phyloP scores from a whole-genome alignment of 306 rosid species.

The Aeschynomene evenia region DNA sequence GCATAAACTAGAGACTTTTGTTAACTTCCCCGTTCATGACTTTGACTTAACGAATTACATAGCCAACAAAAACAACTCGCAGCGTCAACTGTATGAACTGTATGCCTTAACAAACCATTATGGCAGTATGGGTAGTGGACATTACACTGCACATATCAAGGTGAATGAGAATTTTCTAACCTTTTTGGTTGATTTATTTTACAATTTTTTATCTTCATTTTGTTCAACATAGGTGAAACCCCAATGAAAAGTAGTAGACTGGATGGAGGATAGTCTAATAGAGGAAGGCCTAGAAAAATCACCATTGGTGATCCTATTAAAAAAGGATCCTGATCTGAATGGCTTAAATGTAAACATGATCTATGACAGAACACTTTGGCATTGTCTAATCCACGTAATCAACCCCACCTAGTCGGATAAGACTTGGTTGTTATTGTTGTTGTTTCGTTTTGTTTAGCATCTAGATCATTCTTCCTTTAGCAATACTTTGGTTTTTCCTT shows the following conservation, averaged over 20 bases:
- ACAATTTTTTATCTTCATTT: too few species aligned
- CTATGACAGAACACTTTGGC: too few species aligned
- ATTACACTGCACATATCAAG: conserved; percentile 96
- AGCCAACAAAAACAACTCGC: conserved; percentile 80
- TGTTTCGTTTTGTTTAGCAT: not conserved
- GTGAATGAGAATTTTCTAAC: conserved; percentile 40
- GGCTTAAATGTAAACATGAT: too few species aligned
- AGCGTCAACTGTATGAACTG: conserved; percentile 75
- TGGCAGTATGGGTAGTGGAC: conserved; percentile 99
- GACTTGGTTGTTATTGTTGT: not conserved
- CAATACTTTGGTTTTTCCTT: conserved; percentile 12
- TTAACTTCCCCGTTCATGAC: conserved; percentile 91
- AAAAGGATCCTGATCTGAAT: too few species aligned
- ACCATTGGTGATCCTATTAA: too few species aligned
- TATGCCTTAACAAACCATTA: conserved; percentile 93
- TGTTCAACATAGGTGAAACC: too few species aligned
- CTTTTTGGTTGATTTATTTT: conserved; percentile 6
- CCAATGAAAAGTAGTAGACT: too few species aligned
- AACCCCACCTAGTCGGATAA: too few species aligned
- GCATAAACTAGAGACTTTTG: conserved; percentile 93
- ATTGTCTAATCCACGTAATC: too few species aligned
- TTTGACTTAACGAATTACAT: conserved; percentile 84
- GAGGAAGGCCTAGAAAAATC: too few species aligned
- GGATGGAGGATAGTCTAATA: too few species aligned
- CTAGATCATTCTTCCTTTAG: conserved; percentile 16